Evolutionary conservation across 805 yeast genomes (phyloP), one percentile per base, ranked within the genome.

Genomic region (Isabelozyma pseudorhagii): DNA sequence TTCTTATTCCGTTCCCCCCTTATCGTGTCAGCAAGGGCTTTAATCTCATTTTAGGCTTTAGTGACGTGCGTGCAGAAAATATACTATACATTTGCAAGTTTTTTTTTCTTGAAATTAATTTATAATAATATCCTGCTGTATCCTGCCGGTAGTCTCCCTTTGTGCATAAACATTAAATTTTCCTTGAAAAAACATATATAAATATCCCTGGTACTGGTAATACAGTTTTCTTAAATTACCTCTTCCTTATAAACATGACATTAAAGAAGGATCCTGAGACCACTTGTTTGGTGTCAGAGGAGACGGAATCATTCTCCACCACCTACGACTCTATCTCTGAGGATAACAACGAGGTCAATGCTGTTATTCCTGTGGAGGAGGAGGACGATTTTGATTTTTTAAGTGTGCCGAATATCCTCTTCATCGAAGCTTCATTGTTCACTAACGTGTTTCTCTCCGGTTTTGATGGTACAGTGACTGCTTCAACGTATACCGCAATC

Each of bases 381-480:
- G 28, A 15, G 6, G 21, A 64, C 57, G 46, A 46, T 21, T 17
- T 29, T 21, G 49, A 52, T 8, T 54, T 58, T 29, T 54, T 55
- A 2, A 39, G 51, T 9, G 55, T 48, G n/a, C 58, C 60, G 3
- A 55, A 64, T 47, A 56, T 70, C 36, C 21, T 63, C n/a, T 57
- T 60, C 52, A 69, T 71, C 15, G 75, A 71, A 48, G 50, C 60
- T 2, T 63, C 75, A 1, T 53, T 69, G 3, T 50, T 68, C 40
- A 50, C 63, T 5, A 75, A 74, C 46, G 78, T 74, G 1, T 75
- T 78, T 46, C 63, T 78, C 11, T 64, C 77, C 9, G 79, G 79
- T 3, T 74, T 78, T 54, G 81, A 78, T 53, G 69, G 75, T 2
- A 77, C 81, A 4, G 70, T 78, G 39, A 75, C 79, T 9, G 80